Base-by-base conservation (phyloP, 768 basidiomycete species). In the Hypholoma fasciculare region DNA sequence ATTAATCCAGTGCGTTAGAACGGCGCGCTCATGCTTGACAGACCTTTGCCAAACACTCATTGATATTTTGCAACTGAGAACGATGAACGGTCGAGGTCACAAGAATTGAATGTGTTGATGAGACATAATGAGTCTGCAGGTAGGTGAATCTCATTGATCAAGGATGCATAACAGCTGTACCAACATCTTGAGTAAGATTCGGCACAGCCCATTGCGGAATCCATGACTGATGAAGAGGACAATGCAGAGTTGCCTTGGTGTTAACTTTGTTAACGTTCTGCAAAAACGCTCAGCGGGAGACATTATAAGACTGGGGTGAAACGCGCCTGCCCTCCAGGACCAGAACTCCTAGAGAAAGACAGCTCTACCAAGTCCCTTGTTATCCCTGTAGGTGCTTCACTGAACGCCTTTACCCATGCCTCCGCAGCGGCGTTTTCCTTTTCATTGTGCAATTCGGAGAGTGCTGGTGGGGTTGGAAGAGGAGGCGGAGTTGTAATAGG, bases 241-340 rank as follows among this genome's bases (percentile, higher is more conserved):
- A 90, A 42, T 87, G 78, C 14, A 88, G 63, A 0, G 84, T 87
- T 0, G 83, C 89, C 68, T 93, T 93, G 13, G 92, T 93, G 58
- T 90, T 92, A n/a, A 93, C 82, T 73, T 92, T 94, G 67, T 94
- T 94, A 39, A 94, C 92, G 62, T 94, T 91, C 90, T 93, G 63
- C 13, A 56, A 36, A 37, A 3, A 36, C 5, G 27, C 12, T 50
- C 23, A 27, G 34, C 20, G 8, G 14, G n/a, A 38, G 26, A n/a
- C 4, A 27, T 3, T 13, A 17, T 34, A 19, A 4, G 17, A 7
- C 16, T 1, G 9, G 20, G 39, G 36, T 26, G 9, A 51, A 50
- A 50, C 75, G 42, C 49, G 90, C 91, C 82, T 92, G 91, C 14
- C 92, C 92, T 37, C 92, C 92, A 6, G 92, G 92, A 20, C 92